These are phyloP conservation scores for Pythium apleroticum DNA, from an alignment of 352 stramenopile genomes.

Conservation along the genomic window DNA sequence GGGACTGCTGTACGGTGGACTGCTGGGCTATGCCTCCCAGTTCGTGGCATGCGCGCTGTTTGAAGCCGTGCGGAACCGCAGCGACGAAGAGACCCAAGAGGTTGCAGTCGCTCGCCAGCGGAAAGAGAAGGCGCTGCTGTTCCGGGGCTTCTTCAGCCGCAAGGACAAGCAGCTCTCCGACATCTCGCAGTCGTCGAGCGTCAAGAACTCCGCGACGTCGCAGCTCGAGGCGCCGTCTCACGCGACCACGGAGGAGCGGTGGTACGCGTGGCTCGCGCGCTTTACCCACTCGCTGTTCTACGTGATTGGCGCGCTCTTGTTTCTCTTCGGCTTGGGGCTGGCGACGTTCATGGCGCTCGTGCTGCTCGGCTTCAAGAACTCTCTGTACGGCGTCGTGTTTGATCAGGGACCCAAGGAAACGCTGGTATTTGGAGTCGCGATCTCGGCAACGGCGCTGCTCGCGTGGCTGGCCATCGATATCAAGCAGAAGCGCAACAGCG, in stretches of 20 bases:
- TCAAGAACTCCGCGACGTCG: constrained; percentile 21
- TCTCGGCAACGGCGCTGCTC: constrained; percentile 40
- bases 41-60: constrained; percentile 39
- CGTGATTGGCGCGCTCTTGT: constrained; percentile 31
- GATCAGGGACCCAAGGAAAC: constrained; percentile 46
- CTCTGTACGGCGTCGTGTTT: constrained; percentile 52
- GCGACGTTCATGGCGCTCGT: constrained; percentile 57
- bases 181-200: background rate
- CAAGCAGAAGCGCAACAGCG: constrained; percentile 20
- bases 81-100: constrained; percentile 60
- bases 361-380: constrained; percentile 45
- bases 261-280: constrained; percentile 63
- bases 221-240: constrained; percentile 44
- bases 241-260: constrained; percentile 72
- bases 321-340: constrained; percentile 46
- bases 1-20: constrained; percentile 56
- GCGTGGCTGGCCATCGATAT: constrained; percentile 58
- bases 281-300: constrained; percentile 47
- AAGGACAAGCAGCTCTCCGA: background rate
- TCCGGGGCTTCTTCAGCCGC: constrained; percentile 38
- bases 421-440: constrained; percentile 33
- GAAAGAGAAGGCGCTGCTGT: constrained; percentile 79
- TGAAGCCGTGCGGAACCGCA: constrained; percentile 58
- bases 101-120: constrained; percentile 53
- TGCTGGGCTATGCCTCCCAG: constrained; percentile 45